Evolutionary conservation across 1,284 basidiomycete genomes (phyloP), one percentile per base, ranked within the genome.

Genomic region (Heliocybe sulcata): DNA sequence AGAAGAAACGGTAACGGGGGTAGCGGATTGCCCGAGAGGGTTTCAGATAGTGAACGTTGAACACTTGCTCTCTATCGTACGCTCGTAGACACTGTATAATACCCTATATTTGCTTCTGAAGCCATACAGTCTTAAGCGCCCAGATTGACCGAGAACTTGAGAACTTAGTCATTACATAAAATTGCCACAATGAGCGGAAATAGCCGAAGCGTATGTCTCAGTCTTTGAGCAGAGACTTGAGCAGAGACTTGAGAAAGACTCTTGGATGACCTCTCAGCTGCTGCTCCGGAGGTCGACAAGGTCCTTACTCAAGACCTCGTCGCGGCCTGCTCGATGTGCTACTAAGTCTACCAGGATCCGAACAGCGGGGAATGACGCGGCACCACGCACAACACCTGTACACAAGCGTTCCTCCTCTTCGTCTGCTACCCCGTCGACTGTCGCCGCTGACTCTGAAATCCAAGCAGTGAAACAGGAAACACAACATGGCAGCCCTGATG

Each of bases 241-340:
- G 49, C 35, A 19, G 22, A 35, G 38, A n/a, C 27, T 49, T 25
- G 50, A 35, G 23, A 51, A 11, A 9, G 26, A 47, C 16, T 16
- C 22, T 65, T 76, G 72, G 60, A 83, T 84, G 82, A 77, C 78
- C 64, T 77, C 81, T 62, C 76, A 77, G 64, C 67, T 74, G 48
- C 63, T 83, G 54, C 65, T 82, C 57, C 77, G 75, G 56, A 73
- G 79, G 68, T 31, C 29, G 29, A 77, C 81, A 60, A 72, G 75
- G 65, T 71, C 72, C 54, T 63, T 80, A 61, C 62, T 77, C 54
- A 77, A 73, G 64, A 66, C 68, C 54, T 67, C 72, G 42, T 59
- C 69, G 51, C 52, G 62, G 52, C 63, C 66, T 58, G 64, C 64
- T 49, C 69, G 70, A 56, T 67, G 69, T 33, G 63, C 69, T 25